Evolutionary conservation across 2,329 filamentous ascomycete genomes (phyloP), one percentile per base, ranked within the genome.

Genomic region (Coleophoma crateriformis): DNA sequence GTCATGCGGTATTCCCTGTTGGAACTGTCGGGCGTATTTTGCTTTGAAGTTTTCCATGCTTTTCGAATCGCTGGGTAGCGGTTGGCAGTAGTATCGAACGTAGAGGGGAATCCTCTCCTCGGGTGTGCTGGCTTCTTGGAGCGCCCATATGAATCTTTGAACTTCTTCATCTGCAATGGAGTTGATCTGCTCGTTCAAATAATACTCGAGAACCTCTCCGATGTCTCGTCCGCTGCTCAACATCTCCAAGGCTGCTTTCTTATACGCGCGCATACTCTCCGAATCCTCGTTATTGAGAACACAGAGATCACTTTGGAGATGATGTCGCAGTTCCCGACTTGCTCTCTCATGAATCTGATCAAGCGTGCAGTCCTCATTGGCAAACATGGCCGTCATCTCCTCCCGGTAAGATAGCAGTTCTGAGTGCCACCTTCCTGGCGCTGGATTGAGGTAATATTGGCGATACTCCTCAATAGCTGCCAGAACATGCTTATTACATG

Each of bases 1-100:
- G 43, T 65, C 61, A 33, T 61, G 58, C 1, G 59, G 50, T 5
- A 48, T 40, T 1, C 52, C 46, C 19, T 50, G 38, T 40, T 62
- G 59, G 47, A 65, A 65, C 46, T 60, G 55, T 4, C 59, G 57
- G 3, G 52, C 53, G 42, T 62, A 63, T 49, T 64, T 65, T 3
- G 46, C 35, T 49, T 65, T 65, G 48, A 64, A 59, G 20, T 61
- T 58, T 40, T 56, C 56, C 12, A 56, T 49, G 10, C 56, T 51
- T 10, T 51, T 45, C 7, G 53, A 52, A 44, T 65, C 62, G 14
- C 33, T 44, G 14, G 50, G 40, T 4, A 34, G 17, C 13, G 47
- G 42, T 1, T 47, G 43, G 49, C 63, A 65, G 45, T 64, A 64
- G 50, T 60, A 64, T 13, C 52, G 43, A 15, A 57, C 49, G 45